Conservation (phyloP, 2,329 filamentous ascomycete species). For the Chaetomium olivaceum region DNA sequence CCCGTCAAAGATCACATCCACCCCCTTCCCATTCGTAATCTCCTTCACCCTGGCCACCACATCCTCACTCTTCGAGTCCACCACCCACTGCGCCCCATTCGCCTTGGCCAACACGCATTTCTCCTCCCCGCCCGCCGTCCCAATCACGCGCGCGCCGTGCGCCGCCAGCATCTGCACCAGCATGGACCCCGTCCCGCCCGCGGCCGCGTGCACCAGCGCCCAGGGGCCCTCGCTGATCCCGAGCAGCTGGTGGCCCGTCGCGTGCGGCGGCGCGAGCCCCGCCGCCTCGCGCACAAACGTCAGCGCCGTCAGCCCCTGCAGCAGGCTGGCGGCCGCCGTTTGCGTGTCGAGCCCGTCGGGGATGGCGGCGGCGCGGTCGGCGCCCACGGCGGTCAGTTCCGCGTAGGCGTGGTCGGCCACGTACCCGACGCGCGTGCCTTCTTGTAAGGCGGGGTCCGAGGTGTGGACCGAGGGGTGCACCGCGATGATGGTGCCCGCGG, state of each 20-base stretch:
- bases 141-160: conserved; percentile 76
- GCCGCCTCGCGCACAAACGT: conserved; percentile 72
- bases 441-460: conserved; percentile 51
- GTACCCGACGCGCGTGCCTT: conserved; percentile 73
- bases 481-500: conserved; percentile 65
- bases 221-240: conserved; percentile 73
- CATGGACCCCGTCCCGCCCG: conserved; percentile 76
- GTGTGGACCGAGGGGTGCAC: conserved; percentile 16
- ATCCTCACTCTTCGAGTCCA: conserved; percentile 67
- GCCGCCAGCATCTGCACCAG: conserved; percentile 72
- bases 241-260: conserved; percentile 38
- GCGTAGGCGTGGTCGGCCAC: conserved; percentile 58
- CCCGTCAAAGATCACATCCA: conserved; percentile 79
- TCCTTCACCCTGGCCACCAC: conserved; percentile 62
- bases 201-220: conserved; percentile 82
- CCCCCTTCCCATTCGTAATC: conserved; percentile 71
- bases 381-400: conserved; percentile 56
- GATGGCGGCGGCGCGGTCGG: conserved; percentile 55
- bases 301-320: conserved; percentile 82
- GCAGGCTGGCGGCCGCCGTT: conserved; percentile 65
- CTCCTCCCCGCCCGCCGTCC: conserved; percentile 70
- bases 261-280: conserved; percentile 18
- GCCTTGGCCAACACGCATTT: conserved; percentile 70
- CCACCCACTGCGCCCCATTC: conserved; percentile 69
- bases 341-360: conserved; percentile 63